These are phyloP conservation scores for Camillea tinctor DNA, from an alignment of 2,329 filamentous ascomycete species.

Conservation along the genomic window DNA sequence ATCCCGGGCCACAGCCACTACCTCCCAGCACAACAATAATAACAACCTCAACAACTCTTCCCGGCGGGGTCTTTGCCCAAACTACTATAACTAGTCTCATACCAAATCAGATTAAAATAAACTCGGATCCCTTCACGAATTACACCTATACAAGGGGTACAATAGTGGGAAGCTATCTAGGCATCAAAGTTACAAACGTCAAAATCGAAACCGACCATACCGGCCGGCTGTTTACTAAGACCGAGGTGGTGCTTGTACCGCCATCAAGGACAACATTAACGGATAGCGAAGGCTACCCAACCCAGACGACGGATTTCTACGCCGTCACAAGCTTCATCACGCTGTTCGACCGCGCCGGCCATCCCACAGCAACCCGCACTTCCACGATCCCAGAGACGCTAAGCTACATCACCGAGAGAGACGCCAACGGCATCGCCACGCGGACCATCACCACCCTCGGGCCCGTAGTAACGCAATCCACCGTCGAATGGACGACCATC, in stretches of 20 bases:
- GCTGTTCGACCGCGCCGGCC: constrained; percentile 12
- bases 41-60: constrained; percentile 15
- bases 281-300: constrained; percentile 22
- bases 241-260: constrained; percentile 3
- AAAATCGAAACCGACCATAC: constrained; percentile 7
- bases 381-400: constrained; percentile 14
- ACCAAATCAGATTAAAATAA: constrained; percentile 10
- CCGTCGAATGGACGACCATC: constrained; percentile 4
- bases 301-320: constrained; percentile 22
- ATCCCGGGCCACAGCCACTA: not conserved
- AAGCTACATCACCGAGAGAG: constrained; percentile 12
- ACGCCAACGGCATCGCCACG: constrained; percentile 17
- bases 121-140: not conserved
- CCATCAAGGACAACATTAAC: constrained; percentile 17
- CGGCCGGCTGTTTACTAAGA: constrained; percentile 17
- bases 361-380: constrained; percentile 20
- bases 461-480: constrained; percentile 18
- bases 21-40: constrained; percentile 19
- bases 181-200: constrained; percentile 2
- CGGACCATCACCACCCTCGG: constrained; percentile 16
- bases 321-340: constrained; percentile 6
- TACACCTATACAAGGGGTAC: too few species aligned
- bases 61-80: constrained; percentile 8
- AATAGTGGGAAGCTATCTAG: constrained; percentile 13
- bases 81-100: constrained; percentile 15